phyloP scores from a whole-genome alignment of 202 grass and related monocot species.

The Dendrocalamus latiflorus region DNA sequence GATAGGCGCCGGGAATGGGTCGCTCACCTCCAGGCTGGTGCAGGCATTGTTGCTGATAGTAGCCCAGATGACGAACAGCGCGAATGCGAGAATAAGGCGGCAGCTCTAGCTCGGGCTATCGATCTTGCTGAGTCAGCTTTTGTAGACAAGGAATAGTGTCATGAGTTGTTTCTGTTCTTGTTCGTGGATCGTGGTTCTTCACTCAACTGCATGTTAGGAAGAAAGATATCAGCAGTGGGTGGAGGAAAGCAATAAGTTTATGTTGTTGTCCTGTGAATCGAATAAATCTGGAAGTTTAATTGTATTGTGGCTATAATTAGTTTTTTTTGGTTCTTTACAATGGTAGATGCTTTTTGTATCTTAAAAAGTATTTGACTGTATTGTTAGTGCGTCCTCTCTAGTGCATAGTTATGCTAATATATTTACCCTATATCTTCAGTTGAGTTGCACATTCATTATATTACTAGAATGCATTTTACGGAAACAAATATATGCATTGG shows the following conservation, averaged over 20 bases:
- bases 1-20: too few species aligned
- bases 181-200: slow-evolving; percentile 19
- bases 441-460: too few species aligned
- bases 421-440: too few species aligned
- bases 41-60: slow-evolving; percentile 92
- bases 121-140: slow-evolving; percentile 92
- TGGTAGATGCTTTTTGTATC: background rate
- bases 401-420: too few species aligned
- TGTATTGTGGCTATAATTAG: background rate
- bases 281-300: slow-evolving; percentile 27
- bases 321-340: background rate
- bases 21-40: slow-evolving; percentile 91
- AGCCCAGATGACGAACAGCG: slow-evolving; percentile 79
- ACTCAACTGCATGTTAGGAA: background rate
- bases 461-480: too few species aligned
- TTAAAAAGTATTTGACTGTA: background rate
- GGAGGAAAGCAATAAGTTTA: slow-evolving; percentile 14
- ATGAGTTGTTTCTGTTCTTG: background rate
- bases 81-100: slow-evolving; percentile 97
- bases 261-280: background rate
- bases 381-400: too few species aligned
- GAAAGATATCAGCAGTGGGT: background rate
- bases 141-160: slow-evolving; percentile 49
- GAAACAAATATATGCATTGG: too few species aligned
- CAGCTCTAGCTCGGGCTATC: too few species aligned